Evolutionary conservation across 148 eudicot genomes (phyloP), one percentile per base, ranked within the genome.

Genomic region (Nepenthes mirabilis): DNA sequence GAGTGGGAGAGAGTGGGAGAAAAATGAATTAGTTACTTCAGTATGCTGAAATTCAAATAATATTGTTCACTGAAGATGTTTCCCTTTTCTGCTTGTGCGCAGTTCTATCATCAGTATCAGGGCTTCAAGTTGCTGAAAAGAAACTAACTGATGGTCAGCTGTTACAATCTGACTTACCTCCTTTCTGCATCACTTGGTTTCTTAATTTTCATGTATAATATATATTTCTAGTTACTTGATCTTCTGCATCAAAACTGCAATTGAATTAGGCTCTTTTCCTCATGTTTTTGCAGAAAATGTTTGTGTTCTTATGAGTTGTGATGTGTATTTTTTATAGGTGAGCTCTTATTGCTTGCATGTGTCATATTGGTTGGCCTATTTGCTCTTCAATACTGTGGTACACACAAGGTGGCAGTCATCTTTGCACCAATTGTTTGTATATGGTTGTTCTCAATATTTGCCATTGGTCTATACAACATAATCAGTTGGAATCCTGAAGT

Each of bases 361-460:
- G 72, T 75, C 63, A 77, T 93, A 73, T 72, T 93, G 79, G 85
- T 93, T 54, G 95, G 99, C 63, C 75, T 93, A 47, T 89, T 93
- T 70, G 97, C 97, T 65, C 69, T 89, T 78, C 99, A 93, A 69
- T 97, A 93, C 62, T 63, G 50, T 77, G 99, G 99, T 57, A 93
- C 99, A 70, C 96, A 86, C 70, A 89, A 70, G 82, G 89, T 88
- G 61, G 95, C 95, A 1, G 62, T 86, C 78, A 53, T 86, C 68
- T 93, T 93, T 84, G 96, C 99, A 40, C 99, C 99, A 13, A 75
- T 88, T 40, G 84, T 93, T 70, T 68, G 84, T 62, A 49, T 83
- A 51, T 93, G 99, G 99, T 74, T 93, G 75, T 68, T 89, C 55
- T 74, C 95, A 55, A 86, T 93, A 47, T 88, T 84, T 63, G 69